phyloP scores from a whole-genome alignment of 805 yeast species.

The Ogataea ramenticola region DNA sequence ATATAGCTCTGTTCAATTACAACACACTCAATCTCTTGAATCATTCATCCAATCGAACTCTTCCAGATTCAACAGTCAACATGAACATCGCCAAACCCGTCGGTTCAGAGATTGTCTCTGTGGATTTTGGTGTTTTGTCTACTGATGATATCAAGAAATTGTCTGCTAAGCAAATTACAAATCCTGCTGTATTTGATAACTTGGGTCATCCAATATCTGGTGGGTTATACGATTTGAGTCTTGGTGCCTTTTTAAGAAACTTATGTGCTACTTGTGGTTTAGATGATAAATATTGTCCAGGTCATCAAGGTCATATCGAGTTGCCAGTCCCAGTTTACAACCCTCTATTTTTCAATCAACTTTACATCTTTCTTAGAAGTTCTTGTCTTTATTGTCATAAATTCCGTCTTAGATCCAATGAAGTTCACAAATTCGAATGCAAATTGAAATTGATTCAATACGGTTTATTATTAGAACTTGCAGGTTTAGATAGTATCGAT shows the following conservation, averaged over 20 bases:
- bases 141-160: slow-evolving; percentile 76
- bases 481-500: slow-evolving; percentile 60
- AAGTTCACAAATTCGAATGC: slow-evolving; percentile 70
- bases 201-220: slow-evolving; percentile 92
- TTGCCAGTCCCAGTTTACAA: slow-evolving; percentile 93
- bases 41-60: too few relatives aligned
- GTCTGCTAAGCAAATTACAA: slow-evolving; percentile 92
- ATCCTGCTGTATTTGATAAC: slow-evolving; percentile 93
- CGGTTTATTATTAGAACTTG: slow-evolving; percentile 77
- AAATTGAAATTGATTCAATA: slow-evolving; percentile 77
- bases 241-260: slow-evolving; percentile 88
- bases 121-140: slow-evolving; percentile 82
- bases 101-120: slow-evolving; percentile 88
- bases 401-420: slow-evolving; percentile 62
- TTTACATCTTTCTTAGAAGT: slow-evolving; percentile 76
- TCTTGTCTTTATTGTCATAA: slow-evolving; percentile 87
- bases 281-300: slow-evolving; percentile 92
- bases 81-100: slow-evolving; percentile 98
- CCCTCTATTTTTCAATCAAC: slow-evolving; percentile 88
- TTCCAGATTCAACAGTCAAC: too few relatives aligned
- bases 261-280: slow-evolving; percentile 93
- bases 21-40: too few relatives aligned
- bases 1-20: too few relatives aligned
- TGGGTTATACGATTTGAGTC: slow-evolving; percentile 90
- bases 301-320: slow-evolving; percentile 97